These are phyloP conservation scores for Trypanosoma cruzi DNA, from an alignment of 208 protist species.

Conservation along the genomic window DNA sequence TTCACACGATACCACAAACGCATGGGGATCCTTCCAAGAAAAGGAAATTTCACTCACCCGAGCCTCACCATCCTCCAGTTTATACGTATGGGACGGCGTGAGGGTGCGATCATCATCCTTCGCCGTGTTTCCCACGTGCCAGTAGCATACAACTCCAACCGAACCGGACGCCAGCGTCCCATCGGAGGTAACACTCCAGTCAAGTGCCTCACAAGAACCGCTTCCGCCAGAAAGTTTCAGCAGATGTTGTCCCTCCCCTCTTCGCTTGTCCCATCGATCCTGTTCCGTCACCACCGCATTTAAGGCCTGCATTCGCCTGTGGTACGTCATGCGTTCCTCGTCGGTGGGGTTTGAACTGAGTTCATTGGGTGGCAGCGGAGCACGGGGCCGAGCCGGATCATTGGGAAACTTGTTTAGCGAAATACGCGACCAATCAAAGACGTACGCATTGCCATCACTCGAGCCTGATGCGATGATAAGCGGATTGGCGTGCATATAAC, in stretches of 20 bases:
- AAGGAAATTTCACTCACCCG: constrained; percentile 64
- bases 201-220: constrained; percentile 64
- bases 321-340: constrained; percentile 76
- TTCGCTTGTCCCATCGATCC: constrained; percentile 80
- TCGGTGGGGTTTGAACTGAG: constrained; percentile 65
- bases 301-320: constrained; percentile 79
- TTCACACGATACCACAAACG: constrained; percentile 47
- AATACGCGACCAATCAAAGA: constrained; percentile 92
- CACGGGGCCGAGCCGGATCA: constrained; percentile 83
- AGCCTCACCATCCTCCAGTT: constrained; percentile 51
- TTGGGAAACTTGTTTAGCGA: constrained; percentile 88
- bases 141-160: constrained; percentile 57
- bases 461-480: constrained; percentile 79
- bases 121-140: constrained; percentile 71
- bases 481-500: constrained; percentile 88
- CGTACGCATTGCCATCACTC: constrained; percentile 79
- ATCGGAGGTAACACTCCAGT: constrained; percentile 72
- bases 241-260: constrained; percentile 83
- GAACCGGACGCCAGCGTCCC: constrained; percentile 72
- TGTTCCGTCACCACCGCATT: constrained; percentile 77
- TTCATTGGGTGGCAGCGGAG: constrained; percentile 89
- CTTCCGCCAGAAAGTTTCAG: constrained; percentile 62
- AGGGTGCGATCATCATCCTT: constrained; percentile 68
- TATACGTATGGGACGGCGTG: constrained; percentile 43
- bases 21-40: constrained; percentile 55